Evolutionary conservation across 305 asterid species (phyloP).

Genomic region (Plantago coronopus): DNA sequence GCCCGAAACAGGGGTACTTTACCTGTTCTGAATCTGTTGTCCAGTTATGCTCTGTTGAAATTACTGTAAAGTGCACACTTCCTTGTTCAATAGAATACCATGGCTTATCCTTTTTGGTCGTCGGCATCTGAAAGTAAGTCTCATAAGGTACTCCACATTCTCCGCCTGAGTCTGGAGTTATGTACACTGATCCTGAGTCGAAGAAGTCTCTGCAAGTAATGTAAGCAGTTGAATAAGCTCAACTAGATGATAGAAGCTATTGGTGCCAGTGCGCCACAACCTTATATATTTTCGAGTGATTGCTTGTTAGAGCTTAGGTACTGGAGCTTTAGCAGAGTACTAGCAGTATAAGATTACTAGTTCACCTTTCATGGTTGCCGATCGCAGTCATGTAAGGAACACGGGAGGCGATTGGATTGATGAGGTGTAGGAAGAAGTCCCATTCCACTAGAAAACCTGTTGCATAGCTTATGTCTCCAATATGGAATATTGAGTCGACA

Average conservation of each 20-base stretch:
- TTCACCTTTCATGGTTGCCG: slow-evolving; percentile 82
- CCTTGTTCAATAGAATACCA: slow-evolving; percentile 92
- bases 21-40: slow-evolving; percentile 60
- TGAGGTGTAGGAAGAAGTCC: slow-evolving; percentile 78
- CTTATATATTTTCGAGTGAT: too few relatives aligned
- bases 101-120: slow-evolving; percentile 61
- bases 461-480: slow-evolving; percentile 93
- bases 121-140: slow-evolving; percentile 85
- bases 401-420: slow-evolving; percentile 59
- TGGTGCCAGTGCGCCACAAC: too few relatives aligned
- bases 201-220: slow-evolving; percentile 45
- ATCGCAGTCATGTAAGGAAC: slow-evolving; percentile 87
- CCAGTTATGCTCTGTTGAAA: slow-evolving; percentile 84
- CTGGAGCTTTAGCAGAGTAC: neutral
- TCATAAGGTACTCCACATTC: slow-evolving; percentile 95
- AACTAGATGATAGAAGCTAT: neutral
- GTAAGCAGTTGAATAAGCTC: neutral
- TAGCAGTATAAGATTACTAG: neutral
- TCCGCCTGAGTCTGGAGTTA: slow-evolving; percentile 77
- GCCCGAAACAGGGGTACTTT: neutral
- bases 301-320: too few relatives aligned
- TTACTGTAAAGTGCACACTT: slow-evolving; percentile 66
- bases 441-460: slow-evolving; percentile 87
- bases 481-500: slow-evolving; percentile 70
- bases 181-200: slow-evolving; percentile 57